Percentiles rank a stretch among this genome's conserved stretches.
phyloP scores from a whole-genome alignment of 2,329 filamentous ascomycete genomes.

The Aspergillus japonicus region DNA sequence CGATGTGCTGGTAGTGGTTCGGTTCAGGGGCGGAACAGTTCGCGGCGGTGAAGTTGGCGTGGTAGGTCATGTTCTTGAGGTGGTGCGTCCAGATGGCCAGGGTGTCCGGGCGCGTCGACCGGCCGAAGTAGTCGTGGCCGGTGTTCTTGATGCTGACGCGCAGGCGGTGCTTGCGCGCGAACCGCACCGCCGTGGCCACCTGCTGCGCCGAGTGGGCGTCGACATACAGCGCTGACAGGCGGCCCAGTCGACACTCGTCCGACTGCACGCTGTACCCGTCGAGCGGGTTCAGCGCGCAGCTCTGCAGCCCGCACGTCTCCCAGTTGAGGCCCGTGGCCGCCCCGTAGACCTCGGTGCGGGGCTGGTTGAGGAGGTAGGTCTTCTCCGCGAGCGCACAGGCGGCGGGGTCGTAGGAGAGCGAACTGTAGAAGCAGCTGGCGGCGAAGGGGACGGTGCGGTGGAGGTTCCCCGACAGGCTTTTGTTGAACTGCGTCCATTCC shows the following conservation, averaged over 20 bases:
- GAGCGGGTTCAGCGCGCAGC: neutral
- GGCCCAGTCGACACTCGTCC: neutral
- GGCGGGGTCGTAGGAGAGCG: no score
- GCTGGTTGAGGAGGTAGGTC: no score
- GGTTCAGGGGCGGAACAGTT: slow-evolving; percentile 28
- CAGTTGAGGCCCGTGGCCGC: neutral
- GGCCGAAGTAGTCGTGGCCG: slow-evolving; percentile 53
- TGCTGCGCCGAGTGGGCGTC: neutral
- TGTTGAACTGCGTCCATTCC: no score
- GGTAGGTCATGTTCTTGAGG: slow-evolving; percentile 37
- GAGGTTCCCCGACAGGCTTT: no score
- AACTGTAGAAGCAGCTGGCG: no score
- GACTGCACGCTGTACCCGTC: neutral
- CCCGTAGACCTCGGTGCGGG: no score
- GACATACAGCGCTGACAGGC: neutral
- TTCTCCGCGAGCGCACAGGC: no score
- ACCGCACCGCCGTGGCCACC: neutral
- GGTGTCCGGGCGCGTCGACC: slow-evolving; percentile 37
- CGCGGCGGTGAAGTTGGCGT: slow-evolving; percentile 11
- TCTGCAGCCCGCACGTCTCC: neutral
- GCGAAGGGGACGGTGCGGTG: no score
- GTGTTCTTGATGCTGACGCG: slow-evolving; percentile 55
- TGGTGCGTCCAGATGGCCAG: slow-evolving; percentile 45
- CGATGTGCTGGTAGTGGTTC: slow-evolving; percentile 42
- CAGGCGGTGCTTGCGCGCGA: slow-evolving; percentile 21